Evolutionary conservation across 306 rosid genomes (phyloP).

Genomic region (Crataegus laevigata): DNA sequence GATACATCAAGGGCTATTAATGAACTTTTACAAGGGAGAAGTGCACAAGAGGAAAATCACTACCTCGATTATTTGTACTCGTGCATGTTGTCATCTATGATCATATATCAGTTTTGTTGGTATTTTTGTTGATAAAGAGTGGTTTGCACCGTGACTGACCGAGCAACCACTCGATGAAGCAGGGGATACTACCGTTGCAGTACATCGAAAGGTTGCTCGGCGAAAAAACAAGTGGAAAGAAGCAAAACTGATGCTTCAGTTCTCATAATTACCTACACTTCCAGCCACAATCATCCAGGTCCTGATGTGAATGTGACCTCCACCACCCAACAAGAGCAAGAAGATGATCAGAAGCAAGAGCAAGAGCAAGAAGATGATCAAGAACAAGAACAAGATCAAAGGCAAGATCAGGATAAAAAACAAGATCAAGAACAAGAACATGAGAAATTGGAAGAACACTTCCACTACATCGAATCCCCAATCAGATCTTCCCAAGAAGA

Average conservation of each 20-base stretch:
- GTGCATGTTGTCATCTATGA: neutral
- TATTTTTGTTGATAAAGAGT: neutral
- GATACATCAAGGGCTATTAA: no score
- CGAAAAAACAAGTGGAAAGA: constrained; percentile 92
- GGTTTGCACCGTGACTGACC: neutral
- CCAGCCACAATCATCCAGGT: constrained; percentile 72
- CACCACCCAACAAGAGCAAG: neutral
- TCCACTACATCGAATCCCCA: constrained; percentile 47
- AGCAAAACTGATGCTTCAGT: constrained; percentile 75
- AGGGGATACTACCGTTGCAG: constrained; percentile 92
- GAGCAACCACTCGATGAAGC: neutral
- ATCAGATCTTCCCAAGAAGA: constrained; percentile 29
- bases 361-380: constrained; percentile 6
- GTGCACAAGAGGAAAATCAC: no score
- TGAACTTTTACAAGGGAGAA: no score
- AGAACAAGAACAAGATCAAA: constrained; percentile 11
- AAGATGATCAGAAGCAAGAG: constrained; percentile 14
- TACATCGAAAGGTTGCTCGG: constrained; percentile 88
- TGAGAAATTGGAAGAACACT: constrained; percentile 12
- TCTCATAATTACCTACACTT: constrained; percentile 75
- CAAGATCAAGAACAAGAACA: constrained; percentile 5
- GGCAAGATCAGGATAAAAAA: constrained; percentile 19
- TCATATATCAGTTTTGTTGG: neutral
- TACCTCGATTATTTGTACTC: neutral
- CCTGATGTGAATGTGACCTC: constrained; percentile 19